Conservation (phyloP, 75 land plant genomes). For the Cunninghamia lanceolata region DNA sequence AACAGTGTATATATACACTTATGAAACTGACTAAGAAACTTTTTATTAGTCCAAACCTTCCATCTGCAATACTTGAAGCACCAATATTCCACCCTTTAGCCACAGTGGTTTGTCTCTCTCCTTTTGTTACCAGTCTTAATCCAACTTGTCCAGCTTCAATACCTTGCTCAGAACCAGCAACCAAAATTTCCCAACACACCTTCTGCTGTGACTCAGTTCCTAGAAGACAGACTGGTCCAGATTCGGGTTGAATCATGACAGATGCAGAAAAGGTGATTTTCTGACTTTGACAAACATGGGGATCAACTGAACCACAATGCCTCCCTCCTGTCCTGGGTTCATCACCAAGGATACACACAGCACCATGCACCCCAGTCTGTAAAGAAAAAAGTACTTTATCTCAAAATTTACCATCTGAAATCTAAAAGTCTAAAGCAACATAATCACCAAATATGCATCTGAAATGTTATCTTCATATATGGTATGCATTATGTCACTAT, state of each 20-base stretch:
- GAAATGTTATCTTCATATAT: neutral
- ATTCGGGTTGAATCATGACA: conserved; percentile 91
- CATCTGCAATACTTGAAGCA: conserved; percentile 89
- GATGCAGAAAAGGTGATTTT: conserved; percentile 87
- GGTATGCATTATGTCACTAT: too few relatives aligned
- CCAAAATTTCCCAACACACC: conserved; percentile 86
- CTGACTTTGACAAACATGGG: conserved; percentile 63
- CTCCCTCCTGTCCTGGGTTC: conserved; percentile 83
- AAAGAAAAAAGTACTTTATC: neutral
- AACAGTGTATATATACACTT: neutral
- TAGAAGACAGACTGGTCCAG: conserved; percentile 97
- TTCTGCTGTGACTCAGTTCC: conserved; percentile 81
- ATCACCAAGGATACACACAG: conserved; percentile 94
- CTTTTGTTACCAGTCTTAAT: conserved; percentile 77
- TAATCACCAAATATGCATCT: neutral
- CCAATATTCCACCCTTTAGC: conserved; percentile 89
- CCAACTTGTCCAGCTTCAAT: conserved; percentile 99
- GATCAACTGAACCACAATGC: conserved; percentile 83
- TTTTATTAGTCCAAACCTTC: conserved; percentile 61
- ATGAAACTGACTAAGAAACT: neutral
- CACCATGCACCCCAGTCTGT: conserved; percentile 88
- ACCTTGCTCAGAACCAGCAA: conserved; percentile 96
- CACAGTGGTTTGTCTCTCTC: conserved; percentile 86
- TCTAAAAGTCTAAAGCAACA: neutral
- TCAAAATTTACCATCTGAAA: neutral